Evolutionary conservation across 73 alveolate species (phyloP).

Genomic region (Tetrahymena malaccensis): DNA sequence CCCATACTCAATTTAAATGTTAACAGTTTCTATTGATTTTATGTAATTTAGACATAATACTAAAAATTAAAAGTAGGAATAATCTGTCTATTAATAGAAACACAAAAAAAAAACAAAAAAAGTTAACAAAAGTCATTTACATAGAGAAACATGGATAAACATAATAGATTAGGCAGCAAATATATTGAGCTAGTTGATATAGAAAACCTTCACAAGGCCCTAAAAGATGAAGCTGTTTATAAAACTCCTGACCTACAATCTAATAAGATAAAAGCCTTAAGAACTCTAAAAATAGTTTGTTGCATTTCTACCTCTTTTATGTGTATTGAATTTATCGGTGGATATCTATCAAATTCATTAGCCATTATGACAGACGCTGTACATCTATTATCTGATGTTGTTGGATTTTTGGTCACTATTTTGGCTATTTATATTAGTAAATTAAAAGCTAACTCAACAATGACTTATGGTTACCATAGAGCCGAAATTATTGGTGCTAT

Average conservation of each 20-base stretch:
- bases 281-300: conserved; percentile 52
- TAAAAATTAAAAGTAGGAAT: neutral
- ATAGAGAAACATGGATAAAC: neutral
- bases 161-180: neutral
- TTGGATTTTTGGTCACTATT: conserved; percentile 52
- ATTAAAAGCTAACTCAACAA: conserved; percentile 52
- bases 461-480: conserved; percentile 84
- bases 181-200: neutral
- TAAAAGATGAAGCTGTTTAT: neutral
- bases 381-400: conserved; percentile 79
- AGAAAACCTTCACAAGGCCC: neutral
- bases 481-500: conserved; percentile 90
- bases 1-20: neutral
- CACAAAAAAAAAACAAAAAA: neutral
- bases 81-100: neutral
- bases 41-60: neutral
- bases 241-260: neutral
- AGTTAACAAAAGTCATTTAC: neutral
- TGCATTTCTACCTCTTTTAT: conserved; percentile 60
- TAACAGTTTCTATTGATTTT: neutral
- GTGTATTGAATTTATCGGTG: conserved; percentile 78
- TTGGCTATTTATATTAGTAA: conserved; percentile 60
- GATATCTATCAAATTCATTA: conserved; percentile 62
- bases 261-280: conserved; percentile 25
- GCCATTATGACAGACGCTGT: conserved; percentile 92